Evolutionary conservation across 192 early-diverging fungal genomes (phyloP).

Genomic region (Geosiphon pyriformis): DNA sequence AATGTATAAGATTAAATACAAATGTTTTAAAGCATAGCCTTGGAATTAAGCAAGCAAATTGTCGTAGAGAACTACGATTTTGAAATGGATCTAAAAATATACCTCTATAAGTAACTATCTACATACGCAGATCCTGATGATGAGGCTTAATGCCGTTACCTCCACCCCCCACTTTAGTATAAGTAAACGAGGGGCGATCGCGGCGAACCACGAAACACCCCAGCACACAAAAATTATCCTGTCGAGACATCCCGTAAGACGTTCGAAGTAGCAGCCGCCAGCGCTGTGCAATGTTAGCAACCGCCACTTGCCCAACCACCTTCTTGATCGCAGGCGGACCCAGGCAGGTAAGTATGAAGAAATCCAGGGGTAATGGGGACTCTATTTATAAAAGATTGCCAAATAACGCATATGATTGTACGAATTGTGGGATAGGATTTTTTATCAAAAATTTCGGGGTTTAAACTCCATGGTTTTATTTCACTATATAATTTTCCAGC

Average conservation of each 20-base stretch:
- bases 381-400: background rate
- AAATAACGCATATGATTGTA: background rate
- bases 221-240: slow-evolving; percentile 17
- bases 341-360: slow-evolving; percentile 21
- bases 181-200: background rate
- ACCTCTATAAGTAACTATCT: too few species aligned
- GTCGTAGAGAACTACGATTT: too few species aligned
- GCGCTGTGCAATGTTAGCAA: slow-evolving; percentile 19
- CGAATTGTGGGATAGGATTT: background rate
- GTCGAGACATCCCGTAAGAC: slow-evolving; percentile 7
- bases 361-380: background rate
- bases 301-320: slow-evolving; percentile 10
- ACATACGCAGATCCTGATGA: too few species aligned
- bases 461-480: too few species aligned
- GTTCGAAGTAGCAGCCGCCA: slow-evolving; percentile 12
- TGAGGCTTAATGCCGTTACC: too few species aligned
- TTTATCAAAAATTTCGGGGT: too few species aligned
- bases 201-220: slow-evolving; percentile 20
- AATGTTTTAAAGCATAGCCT: too few species aligned
- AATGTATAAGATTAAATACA: too few species aligned
- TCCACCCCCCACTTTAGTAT: too few species aligned
- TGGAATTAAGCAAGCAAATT: too few species aligned
- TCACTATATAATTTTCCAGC: too few species aligned
- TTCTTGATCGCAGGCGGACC: slow-evolving; percentile 11
- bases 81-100: too few species aligned